phyloP scores from a whole-genome alignment of 495 filamentous ascomycete genomes.

The Penicillium lividum region DNA sequence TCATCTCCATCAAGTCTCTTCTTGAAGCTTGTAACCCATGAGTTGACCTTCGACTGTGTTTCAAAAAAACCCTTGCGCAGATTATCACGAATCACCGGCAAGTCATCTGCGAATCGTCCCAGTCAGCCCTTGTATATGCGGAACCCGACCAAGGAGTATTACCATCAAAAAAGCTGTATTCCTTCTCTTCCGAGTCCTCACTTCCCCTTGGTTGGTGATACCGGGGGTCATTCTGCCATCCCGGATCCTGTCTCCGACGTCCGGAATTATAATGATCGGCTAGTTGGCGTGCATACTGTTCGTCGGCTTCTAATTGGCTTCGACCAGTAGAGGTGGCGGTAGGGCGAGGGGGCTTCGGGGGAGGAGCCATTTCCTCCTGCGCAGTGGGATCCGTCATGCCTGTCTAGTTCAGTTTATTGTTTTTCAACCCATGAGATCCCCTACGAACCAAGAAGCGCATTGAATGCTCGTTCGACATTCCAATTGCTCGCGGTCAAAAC shows the following conservation, averaged over 20 bases:
- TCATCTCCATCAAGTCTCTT: constrained; percentile 90
- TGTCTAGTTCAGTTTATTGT: constrained; percentile 30
- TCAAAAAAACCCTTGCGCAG: constrained; percentile 93
- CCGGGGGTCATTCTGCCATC: constrained; percentile 47
- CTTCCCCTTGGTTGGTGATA: constrained; percentile 35
- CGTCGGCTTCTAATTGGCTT: constrained; percentile 86
- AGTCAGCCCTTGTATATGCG: background rate
- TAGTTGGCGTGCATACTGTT: constrained; percentile 89
- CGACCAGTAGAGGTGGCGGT: constrained; percentile 58
- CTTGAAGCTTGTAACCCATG: constrained; percentile 85
- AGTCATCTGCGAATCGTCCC: constrained; percentile 62
- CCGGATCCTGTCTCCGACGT: constrained; percentile 36
- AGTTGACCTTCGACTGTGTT: constrained; percentile 89
- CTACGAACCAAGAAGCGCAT: constrained; percentile 79
- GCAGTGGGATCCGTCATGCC: constrained; percentile 94
- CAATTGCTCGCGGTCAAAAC: constrained; percentile 84
- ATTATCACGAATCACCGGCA: constrained; percentile 91
- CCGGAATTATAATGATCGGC: constrained; percentile 80
- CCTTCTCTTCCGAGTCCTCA: constrained; percentile 57
- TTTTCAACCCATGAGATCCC: background rate
- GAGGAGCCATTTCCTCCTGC: constrained; percentile 62
- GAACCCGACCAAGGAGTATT: constrained; percentile 9
- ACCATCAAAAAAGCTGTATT: constrained; percentile 90
- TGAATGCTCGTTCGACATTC: constrained; percentile 90
- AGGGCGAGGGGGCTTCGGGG: constrained; percentile 72